Percentiles rank a stretch among this genome's conserved stretches.
phyloP scores from a whole-genome alignment of 2,329 filamentous ascomycete genomes.

The Ploettnerulaceae sp. region DNA sequence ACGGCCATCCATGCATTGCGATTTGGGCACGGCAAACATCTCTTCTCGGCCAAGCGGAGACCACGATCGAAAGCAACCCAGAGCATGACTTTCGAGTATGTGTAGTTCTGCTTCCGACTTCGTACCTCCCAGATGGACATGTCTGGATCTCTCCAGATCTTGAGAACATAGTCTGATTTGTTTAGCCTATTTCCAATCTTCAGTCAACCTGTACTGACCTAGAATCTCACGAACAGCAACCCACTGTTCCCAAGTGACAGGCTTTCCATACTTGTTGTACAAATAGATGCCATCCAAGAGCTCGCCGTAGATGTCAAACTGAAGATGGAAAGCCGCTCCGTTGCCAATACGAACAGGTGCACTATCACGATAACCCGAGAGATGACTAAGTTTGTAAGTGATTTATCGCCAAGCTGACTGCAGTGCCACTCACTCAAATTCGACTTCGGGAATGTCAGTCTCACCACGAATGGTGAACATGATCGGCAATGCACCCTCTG shows the following conservation, averaged over 20 bases:
- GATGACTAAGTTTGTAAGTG: conserved; percentile 41
- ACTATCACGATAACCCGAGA: conserved; percentile 68
- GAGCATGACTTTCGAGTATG: conserved; percentile 78
- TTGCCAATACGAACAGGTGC: conserved; percentile 72
- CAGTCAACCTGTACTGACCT: conserved; percentile 35
- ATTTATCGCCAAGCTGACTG: not conserved
- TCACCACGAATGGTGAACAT: conserved; percentile 78
- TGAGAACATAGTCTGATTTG: conserved; percentile 59
- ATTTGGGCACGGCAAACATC: conserved; percentile 70
- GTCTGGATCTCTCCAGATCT: conserved; percentile 59
- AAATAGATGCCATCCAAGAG: conserved; percentile 73
- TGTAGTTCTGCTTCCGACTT: conserved; percentile 70
- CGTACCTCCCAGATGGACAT: conserved; percentile 85
- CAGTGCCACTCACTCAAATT: conserved; percentile 41
- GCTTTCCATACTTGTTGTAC: conserved; percentile 75
- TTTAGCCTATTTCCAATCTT: conserved; percentile 16
- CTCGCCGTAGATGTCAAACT: conserved; percentile 77
- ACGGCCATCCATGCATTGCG: conserved; percentile 60
- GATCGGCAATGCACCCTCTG: conserved; percentile 63
- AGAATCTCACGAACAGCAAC: conserved; percentile 62
- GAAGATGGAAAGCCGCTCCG: conserved; percentile 68
- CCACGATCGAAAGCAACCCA: conserved; percentile 78
- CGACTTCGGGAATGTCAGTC: conserved; percentile 67
- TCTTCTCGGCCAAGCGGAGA: conserved; percentile 67
- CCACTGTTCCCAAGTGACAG: conserved; percentile 73